Evolutionary conservation across 177 flowering plant species (phyloP), one percentile per base, ranked within the genome.

Genomic region (Tripterygium wilfordii): DNA sequence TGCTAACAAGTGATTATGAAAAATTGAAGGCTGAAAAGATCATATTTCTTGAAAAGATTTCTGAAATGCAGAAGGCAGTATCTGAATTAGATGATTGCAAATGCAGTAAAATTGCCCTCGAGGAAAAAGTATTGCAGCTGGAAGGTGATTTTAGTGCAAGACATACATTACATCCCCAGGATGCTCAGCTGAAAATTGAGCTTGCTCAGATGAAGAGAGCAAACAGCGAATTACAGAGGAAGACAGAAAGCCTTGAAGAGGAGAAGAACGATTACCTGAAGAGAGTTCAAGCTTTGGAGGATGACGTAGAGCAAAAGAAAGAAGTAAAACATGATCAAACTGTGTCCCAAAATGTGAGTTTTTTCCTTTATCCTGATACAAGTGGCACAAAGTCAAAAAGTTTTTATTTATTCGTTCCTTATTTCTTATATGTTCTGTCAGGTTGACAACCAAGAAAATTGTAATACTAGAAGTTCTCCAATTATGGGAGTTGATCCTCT

Each of bases 171-270:
- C 50, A 51, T 36, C 36, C 63, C 8, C 67, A 70, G 37, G 69
- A 75, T 44, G 65, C 62, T 23, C 77, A 67, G 51, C 50, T 79
- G 38, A 64, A 65, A 52, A 60, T 66, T 45, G 81, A 76, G 69
- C 57, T 71, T 3, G 49, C 61, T 16, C 57, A 61, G 39, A 42
- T 73, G 9, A 67, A 53, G 57, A 68, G 65, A 42, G 61, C 30
- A 48, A 75, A 73, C 42, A 56, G 50, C 38, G 75, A 69, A 47
- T 55, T 64, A 18, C 73, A 67, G 65, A 49, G 61, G 65, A 78
- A 61, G 36, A 55, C 73, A 33, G 36, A 70, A 36, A 51, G 35
- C 26, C 69, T 77, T 36, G 78, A 80, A 53, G 63, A 61, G 59
- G 79, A 71, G 49, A 69, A 56, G 36, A 57, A 48, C 43, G 70